phyloP scores from a whole-genome alignment of 2,329 filamentous ascomycete species.

The Cucurbitaria berberidis region DNA sequence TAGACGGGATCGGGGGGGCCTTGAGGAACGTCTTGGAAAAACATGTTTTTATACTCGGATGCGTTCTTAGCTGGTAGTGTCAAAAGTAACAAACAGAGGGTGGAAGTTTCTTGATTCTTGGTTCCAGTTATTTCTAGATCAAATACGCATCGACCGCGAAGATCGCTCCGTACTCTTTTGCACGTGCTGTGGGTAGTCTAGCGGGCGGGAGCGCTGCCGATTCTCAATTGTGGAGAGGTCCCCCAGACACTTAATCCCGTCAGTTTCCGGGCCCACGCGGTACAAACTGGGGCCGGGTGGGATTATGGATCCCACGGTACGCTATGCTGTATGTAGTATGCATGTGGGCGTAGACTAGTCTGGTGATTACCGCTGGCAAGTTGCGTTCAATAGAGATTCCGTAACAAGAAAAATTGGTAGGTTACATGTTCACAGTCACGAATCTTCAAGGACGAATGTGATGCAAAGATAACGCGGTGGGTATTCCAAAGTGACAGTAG shows the following conservation, averaged over 20 bases:
- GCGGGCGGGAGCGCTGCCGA: not conserved
- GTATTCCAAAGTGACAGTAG: not conserved
- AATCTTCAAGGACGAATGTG: not conserved
- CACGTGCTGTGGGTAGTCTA: no score
- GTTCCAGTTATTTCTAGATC: not conserved
- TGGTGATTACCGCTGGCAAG: no score
- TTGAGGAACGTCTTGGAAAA: slow-evolving; percentile 28
- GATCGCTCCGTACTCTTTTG: no score
- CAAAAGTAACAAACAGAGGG: not conserved
- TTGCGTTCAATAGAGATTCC: no score
- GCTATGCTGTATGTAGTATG: no score
- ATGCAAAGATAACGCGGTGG: not conserved
- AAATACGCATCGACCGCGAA: no score
- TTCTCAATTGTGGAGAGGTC: not conserved
- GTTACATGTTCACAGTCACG: not conserved
- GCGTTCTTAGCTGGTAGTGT: not conserved
- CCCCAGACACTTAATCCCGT: not conserved
- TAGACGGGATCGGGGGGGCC: slow-evolving; percentile 45
- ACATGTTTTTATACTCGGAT: slow-evolving; percentile 13
- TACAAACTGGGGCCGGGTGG: not conserved
- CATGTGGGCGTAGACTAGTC: no score
- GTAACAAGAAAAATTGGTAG: not conserved
- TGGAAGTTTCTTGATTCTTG: not conserved
- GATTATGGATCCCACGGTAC: no score
- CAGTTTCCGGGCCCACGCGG: not conserved